A percentile compares a stretch with the other conserved stretches of the same genome.
Evolutionary conservation across 176 grass and related monocot species (phyloP).

Genomic region (Bothriochloa decipiens): DNA sequence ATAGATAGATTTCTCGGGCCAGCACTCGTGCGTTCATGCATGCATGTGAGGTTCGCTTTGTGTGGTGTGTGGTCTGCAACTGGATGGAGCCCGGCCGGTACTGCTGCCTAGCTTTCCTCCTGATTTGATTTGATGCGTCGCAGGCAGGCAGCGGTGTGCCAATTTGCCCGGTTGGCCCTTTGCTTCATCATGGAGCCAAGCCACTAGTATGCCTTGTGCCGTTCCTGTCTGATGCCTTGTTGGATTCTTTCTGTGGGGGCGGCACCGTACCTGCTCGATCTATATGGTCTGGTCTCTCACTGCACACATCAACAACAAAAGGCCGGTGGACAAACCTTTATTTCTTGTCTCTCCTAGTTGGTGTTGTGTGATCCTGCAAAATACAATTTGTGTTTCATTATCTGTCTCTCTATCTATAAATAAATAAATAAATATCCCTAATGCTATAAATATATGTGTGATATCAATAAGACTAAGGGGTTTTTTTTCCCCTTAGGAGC

Average conservation of each 20-base stretch:
- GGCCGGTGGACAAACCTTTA: background rate
- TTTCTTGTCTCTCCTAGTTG: background rate
- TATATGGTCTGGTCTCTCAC: background rate
- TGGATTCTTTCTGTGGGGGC: constrained; percentile 20
- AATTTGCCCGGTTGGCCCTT: background rate
- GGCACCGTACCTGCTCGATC: background rate
- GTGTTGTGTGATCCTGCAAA: background rate
- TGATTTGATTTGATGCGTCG: constrained; percentile 30
- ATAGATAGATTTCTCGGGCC: background rate
- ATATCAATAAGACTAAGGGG: background rate
- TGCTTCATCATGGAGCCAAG: constrained; percentile 33
- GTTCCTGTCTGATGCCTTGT: constrained; percentile 18
- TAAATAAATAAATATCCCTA: too few relatives aligned
- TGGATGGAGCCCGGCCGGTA: too few relatives aligned
- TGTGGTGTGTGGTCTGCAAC: too few relatives aligned
- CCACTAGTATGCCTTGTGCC: background rate
- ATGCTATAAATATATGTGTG: too few relatives aligned
- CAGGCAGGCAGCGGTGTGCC: background rate
- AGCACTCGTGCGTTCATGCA: background rate
- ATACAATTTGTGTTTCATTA: too few relatives aligned
- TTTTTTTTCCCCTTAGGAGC: background rate
- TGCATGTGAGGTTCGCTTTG: background rate
- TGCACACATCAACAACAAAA: background rate
- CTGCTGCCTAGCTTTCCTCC: background rate
- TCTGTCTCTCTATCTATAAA: too few relatives aligned